Evolutionary conservation across 116 monocot genomes (phyloP).

Genomic region (Cymodocea nodosa): DNA sequence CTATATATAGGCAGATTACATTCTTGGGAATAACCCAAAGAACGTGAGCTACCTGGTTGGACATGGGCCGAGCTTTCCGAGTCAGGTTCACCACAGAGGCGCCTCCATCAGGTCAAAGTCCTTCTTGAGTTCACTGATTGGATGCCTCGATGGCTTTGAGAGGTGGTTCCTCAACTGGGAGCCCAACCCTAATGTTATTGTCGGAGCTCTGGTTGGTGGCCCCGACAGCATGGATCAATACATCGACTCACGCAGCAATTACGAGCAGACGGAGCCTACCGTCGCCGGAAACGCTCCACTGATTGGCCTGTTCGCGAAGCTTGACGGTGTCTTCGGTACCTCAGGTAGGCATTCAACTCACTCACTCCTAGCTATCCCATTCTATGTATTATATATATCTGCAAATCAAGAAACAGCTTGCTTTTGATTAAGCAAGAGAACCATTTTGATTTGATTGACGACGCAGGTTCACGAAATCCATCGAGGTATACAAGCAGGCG

Average conservation of each 20-base stretch:
- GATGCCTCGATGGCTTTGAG: slow-evolving; percentile 58
- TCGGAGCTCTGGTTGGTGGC: slow-evolving; percentile 78
- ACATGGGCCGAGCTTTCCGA: slow-evolving; percentile 36
- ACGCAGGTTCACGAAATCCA: too few species aligned
- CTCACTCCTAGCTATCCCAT: too few species aligned
- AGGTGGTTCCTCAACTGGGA: slow-evolving; percentile 29
- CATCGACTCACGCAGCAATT: slow-evolving; percentile 38
- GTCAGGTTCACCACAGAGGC: slow-evolving; percentile 60
- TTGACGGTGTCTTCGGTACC: slow-evolving; percentile 12
- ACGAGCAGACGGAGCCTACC: slow-evolving; percentile 70
- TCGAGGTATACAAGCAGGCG: too few species aligned
- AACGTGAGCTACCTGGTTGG: slow-evolving; percentile 77
- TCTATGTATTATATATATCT: too few species aligned
- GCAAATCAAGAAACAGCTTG: too few species aligned
- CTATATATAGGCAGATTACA: slow-evolving; percentile 62
- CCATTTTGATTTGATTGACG: too few species aligned
- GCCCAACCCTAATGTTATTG: slow-evolving; percentile 53
- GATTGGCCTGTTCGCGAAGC: slow-evolving; percentile 56
- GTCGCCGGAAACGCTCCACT: slow-evolving; percentile 59
- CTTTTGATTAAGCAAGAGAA: too few species aligned
- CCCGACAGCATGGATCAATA: slow-evolving; percentile 58
- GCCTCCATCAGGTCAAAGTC: slow-evolving; percentile 54
- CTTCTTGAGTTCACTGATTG: slow-evolving; percentile 22
- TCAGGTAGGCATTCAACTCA: background rate
- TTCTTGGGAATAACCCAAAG: slow-evolving; percentile 86